Evolutionary conservation across 768 basidiomycete species (phyloP), one percentile per base, ranked within the genome.

Genomic region (Phanerochaete carnosa): DNA sequence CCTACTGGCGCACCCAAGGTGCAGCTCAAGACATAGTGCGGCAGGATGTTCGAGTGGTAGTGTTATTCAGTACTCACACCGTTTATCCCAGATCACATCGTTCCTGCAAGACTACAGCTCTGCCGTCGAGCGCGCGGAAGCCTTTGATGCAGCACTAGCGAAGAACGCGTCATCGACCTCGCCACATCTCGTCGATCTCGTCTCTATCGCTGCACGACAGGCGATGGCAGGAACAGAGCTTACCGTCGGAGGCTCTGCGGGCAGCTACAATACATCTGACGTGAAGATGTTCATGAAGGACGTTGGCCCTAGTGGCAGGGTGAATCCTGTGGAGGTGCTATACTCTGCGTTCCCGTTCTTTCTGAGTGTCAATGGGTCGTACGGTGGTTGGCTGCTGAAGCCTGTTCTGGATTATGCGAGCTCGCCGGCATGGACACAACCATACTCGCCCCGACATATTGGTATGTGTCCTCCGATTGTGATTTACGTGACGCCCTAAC

Each of bases 301-400:
- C 49, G 29, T 66, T 12, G 63, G 63, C 45, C 8, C n/a, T 11
- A 70, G 73, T 46, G 68, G 66, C 0, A 62, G 71, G 3, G 68
- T 73, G 12, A 73, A 68, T 56, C 71, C 74, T 5, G 73, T 75
- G 2, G 74, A 75, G 54, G 65, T 67, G 1, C 62, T 75, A 23
- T 73, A 68, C 56, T 66, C 72, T 1, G 62, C 71, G 11, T 69
- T 70, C 37, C 71, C 74, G 8, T 58, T 69, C 26, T 69, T 69
- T 53, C 59, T 74, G 1, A 73, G 70, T 57, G 33, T 70, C 55
- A 75, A 75, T 35, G 69, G 71, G 2, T 64, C 72, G 9, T 65
- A 71, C 39, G 66, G 65, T 0, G 62, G 65, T 7, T 64, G 65
- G 5, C 60, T 73, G n/a, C 63, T 75, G 1, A 39, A 60, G 13